Evolutionary conservation across 129 eudicot genomes (phyloP).

Genomic region (Smallanthus sonchifolius): DNA sequence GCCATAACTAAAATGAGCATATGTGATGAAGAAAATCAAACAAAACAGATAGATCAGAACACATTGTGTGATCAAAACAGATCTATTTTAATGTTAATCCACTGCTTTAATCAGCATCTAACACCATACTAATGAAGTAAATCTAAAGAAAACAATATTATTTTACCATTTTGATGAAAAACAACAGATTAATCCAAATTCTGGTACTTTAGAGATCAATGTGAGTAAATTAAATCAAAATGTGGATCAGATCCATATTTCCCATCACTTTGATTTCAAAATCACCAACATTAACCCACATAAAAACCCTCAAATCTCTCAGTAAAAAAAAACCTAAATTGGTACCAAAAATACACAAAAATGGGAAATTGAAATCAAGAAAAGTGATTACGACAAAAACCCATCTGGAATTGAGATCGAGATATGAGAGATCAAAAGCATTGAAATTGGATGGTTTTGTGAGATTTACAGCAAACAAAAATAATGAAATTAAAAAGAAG

Average conservation of each 20-base stretch:
- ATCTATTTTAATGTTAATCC: conserved; percentile 4
- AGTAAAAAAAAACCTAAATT: conserved; percentile 3
- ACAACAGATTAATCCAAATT: conserved; percentile 4
- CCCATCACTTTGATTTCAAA: conserved; percentile 1
- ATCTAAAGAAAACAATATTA: conserved; percentile 1
- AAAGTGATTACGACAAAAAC: neutral
- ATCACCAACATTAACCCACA: conserved; percentile 14
- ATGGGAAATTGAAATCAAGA: conserved; percentile 14
- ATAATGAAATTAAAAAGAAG: conserved; percentile 24
- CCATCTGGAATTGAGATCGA: conserved; percentile 9
- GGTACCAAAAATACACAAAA: neutral
- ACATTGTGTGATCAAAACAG: conserved; percentile 17
- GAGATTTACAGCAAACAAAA: neutral
- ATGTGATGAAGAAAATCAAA: neutral
- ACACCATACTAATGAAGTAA: neutral
- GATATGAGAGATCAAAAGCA: conserved; percentile 29
- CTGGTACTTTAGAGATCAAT: conserved; percentile 23
- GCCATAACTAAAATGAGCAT: neutral
- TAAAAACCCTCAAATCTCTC: conserved; percentile 18
- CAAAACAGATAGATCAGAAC: conserved; percentile 25
- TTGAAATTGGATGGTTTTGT: conserved; percentile 8
- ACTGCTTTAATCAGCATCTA: conserved; percentile 5
- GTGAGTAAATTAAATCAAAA: conserved; percentile 21
- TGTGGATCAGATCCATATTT: conserved; percentile 34
- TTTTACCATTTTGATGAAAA: neutral